These are phyloP conservation scores for Aspergillus conjunctus DNA, from an alignment of 495 filamentous ascomycete species.

Conservation along the genomic window DNA sequence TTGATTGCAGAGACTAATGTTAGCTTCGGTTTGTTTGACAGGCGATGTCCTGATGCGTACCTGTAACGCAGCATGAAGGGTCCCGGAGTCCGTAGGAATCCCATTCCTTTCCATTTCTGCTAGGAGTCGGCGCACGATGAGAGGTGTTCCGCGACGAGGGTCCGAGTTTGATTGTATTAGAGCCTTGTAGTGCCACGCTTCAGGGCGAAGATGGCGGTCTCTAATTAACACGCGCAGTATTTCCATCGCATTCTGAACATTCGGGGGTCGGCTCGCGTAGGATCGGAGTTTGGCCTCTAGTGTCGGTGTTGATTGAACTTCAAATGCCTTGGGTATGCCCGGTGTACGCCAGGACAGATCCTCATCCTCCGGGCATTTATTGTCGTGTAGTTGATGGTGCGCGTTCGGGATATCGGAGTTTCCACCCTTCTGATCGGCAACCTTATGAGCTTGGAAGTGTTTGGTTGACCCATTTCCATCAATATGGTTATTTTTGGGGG, in stretches of 20 bases:
- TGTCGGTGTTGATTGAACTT: conserved; percentile 23
- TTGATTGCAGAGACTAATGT: conserved; percentile 29
- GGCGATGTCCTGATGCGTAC: conserved; percentile 40
- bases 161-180: conserved; percentile 72
- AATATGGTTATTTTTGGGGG: not conserved
- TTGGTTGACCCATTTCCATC: not conserved
- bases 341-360: conserved; percentile 11
- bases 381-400: not conserved
- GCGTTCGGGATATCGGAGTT: not conserved
- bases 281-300: conserved; percentile 35
- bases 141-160: conserved; percentile 62
- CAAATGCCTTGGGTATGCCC: conserved; percentile 26
- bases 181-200: conserved; percentile 67
- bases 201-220: conserved; percentile 63
- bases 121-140: conserved; percentile 59
- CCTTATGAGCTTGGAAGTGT: not conserved
- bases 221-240: conserved; percentile 54
- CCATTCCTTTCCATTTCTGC: conserved; percentile 66
- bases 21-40: not conserved
- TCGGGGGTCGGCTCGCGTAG: conserved; percentile 23
- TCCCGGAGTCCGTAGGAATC: conserved; percentile 61
- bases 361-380: not conserved
- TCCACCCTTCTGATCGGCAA: not conserved
- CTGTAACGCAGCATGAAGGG: conserved; percentile 73
- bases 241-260: conserved; percentile 30